Base-by-base conservation (phyloP, 306 rosid genomes). In the Lathyrus tuberosus region DNA sequence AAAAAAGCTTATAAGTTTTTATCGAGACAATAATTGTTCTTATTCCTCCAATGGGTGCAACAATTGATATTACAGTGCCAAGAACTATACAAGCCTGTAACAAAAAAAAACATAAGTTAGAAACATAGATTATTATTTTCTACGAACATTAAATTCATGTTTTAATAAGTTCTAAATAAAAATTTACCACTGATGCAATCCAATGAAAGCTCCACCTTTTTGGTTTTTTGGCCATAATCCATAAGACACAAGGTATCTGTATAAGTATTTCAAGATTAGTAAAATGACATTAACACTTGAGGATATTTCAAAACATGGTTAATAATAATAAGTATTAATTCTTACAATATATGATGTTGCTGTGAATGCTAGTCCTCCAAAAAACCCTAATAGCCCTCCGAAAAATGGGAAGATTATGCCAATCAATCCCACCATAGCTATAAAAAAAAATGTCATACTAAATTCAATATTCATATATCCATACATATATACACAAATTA, bases 311-410 rank as follows among this genome's bases (percentile, higher is more conserved):
- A 18, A 4, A 14, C 3, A 54, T 2, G 5, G 0, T 33, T 16
- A 28, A 20, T 20, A 18, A 62, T 14, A 44, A 56, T 0, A 4
- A 31, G 0, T 8, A 18, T 16, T 11, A 62, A 85, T 75, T 30
- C 72, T 67, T 72, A 89, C 92, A 13, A 79, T 79, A 38, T 75
- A 89, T 47, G 96, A 85, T 40, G 96, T 85, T 35, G 90, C 82
- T 16, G 92, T 16, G 73, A 83, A 89, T 7, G 86, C 88, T 13
- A 89, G 57, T 59, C 96, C 96, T 42, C 96, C 96, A 35, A 89
- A 89, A 49, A 89, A 82, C 6, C 96, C 92, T 52, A 87, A 49
- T 35, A 89, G 30, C 49, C 92, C 96, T 78, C 96, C 92, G 33
- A 89, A 89, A 46, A 89, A 89, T 30, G 96, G 96, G 66, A 89